Evolutionary conservation across 2,329 filamentous ascomycete species (phyloP).

Genomic region (Colletotrichum cordylinicola): DNA sequence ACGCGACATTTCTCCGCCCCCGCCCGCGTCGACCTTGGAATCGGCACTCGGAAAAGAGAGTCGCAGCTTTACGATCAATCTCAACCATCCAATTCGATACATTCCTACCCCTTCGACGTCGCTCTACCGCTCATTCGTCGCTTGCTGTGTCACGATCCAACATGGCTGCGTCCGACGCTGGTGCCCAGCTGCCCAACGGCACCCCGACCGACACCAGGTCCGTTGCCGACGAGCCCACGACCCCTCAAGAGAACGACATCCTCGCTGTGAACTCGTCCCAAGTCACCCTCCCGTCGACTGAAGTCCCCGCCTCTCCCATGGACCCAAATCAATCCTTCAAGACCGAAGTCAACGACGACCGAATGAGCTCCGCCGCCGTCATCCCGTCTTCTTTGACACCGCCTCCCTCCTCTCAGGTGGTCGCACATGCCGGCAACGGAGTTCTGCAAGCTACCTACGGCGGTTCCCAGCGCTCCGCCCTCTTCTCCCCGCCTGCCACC

Average conservation of each 20-base stretch:
- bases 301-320: conserved; percentile 58
- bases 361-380: conserved; percentile 43
- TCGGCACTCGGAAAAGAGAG: neutral
- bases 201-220: conserved; percentile 24
- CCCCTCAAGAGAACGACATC: conserved; percentile 33
- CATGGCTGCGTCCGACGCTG: conserved; percentile 41
- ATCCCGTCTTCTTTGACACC: conserved; percentile 66
- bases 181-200: conserved; percentile 36
- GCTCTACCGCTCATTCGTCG: neutral
- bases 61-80: neutral
- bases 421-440: conserved; percentile 33
- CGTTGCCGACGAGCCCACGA: conserved; percentile 36
- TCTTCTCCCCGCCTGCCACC: conserved; percentile 62
- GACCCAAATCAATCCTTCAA: conserved; percentile 55
- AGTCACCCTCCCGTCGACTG: conserved; percentile 63
- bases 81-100: neutral
- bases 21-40: neutral
- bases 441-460: conserved; percentile 34
- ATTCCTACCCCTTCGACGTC: neutral
- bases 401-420: conserved; percentile 59
- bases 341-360: conserved; percentile 55
- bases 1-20: conserved; percentile 8
- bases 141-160: conserved; percentile 3
- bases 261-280: conserved; percentile 47
- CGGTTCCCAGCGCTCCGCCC: conserved; percentile 51